These are phyloP conservation scores for Aspergillus sp. DNA, from an alignment of 2,329 filamentous ascomycete genomes.

Conservation along the genomic window DNA sequence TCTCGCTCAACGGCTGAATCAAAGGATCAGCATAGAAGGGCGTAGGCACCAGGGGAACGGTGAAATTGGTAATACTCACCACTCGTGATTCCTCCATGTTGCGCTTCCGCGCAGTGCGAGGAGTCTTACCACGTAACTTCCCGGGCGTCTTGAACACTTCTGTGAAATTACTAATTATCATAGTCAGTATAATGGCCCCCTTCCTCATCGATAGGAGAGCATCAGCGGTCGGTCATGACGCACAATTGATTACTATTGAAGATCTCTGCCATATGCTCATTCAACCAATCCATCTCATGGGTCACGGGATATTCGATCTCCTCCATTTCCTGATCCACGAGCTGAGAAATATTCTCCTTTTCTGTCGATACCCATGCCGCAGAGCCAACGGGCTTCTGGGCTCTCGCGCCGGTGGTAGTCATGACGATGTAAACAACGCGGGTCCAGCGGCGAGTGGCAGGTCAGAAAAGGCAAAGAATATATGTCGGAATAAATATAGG, in stretches of 20 bases:
- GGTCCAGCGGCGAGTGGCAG: neutral
- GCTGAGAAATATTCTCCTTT: constrained; percentile 65
- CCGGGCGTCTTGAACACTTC: constrained; percentile 77
- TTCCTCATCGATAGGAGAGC: too few relatives aligned
- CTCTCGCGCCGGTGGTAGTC: constrained; percentile 30
- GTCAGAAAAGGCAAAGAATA: neutral
- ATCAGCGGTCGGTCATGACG: constrained; percentile 28
- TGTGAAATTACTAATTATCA: constrained; percentile 63
- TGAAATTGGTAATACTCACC: constrained; percentile 24
- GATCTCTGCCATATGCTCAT: constrained; percentile 95
- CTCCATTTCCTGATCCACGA: constrained; percentile 74
- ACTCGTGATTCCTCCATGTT: constrained; percentile 36
- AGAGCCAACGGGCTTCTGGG: constrained; percentile 60
- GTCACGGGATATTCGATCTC: constrained; percentile 88
- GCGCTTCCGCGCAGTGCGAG: constrained; percentile 38
- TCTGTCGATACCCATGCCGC: constrained; percentile 79
- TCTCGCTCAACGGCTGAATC: constrained; percentile 39
- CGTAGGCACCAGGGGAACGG: neutral
- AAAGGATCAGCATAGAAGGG: constrained; percentile 3
- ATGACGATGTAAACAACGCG: constrained; percentile 35
- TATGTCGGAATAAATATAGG: constrained; percentile 2
- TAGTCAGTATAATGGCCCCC: constrained; percentile 20
- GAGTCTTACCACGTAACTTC: constrained; percentile 43
- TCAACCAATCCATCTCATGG: constrained; percentile 95
- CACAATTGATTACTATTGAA: constrained; percentile 83